These are phyloP conservation scores for Blastocystis sp. DNA, from an alignment of 352 stramenopile genomes.

Conservation along the genomic window DNA sequence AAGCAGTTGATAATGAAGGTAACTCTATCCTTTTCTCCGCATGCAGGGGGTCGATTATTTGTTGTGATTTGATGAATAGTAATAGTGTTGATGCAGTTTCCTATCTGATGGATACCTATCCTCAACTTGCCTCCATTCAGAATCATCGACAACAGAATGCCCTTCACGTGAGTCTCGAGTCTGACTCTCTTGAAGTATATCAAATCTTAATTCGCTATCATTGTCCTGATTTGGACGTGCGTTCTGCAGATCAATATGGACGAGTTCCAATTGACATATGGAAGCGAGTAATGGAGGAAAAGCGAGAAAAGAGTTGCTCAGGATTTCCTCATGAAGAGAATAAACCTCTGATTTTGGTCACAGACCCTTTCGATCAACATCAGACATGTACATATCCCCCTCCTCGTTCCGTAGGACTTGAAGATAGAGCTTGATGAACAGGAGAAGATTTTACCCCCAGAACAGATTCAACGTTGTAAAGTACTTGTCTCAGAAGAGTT, in stretches of 20 bases:
- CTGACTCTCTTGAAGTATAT: not conserved
- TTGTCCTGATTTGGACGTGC: slow-evolving; percentile 2
- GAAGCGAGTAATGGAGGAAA: slow-evolving; percentile 68
- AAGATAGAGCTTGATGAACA: not conserved
- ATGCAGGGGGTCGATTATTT: not conserved
- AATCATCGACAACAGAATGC: slow-evolving; percentile 20
- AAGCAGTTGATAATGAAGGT: slow-evolving; percentile 1
- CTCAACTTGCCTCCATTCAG: not conserved
- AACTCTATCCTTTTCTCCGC: slow-evolving; percentile 32
- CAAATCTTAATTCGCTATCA: slow-evolving; percentile 29
- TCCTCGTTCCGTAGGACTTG: not conserved
- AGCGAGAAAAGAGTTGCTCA: slow-evolving; percentile 14
- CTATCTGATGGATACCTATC: slow-evolving; percentile 39
- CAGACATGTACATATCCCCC: slow-evolving; percentile 27
- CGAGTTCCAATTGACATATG: slow-evolving; percentile 11
- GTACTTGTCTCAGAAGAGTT: not conserved
- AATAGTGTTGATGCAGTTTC: not conserved
- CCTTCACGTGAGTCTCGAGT: slow-evolving; percentile 42
- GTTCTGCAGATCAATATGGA: slow-evolving; percentile 23
- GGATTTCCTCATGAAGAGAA: slow-evolving; percentile 22
- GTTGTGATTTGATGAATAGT: not conserved
- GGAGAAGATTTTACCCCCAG: slow-evolving; percentile 37
- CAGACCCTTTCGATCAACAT: slow-evolving; percentile 11
- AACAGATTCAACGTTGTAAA: slow-evolving; percentile 10
- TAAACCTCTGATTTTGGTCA: slow-evolving; percentile 29